phyloP scores from a whole-genome alignment of 2,329 filamentous ascomycete genomes.

The Pseudodiploospora longispora region DNA sequence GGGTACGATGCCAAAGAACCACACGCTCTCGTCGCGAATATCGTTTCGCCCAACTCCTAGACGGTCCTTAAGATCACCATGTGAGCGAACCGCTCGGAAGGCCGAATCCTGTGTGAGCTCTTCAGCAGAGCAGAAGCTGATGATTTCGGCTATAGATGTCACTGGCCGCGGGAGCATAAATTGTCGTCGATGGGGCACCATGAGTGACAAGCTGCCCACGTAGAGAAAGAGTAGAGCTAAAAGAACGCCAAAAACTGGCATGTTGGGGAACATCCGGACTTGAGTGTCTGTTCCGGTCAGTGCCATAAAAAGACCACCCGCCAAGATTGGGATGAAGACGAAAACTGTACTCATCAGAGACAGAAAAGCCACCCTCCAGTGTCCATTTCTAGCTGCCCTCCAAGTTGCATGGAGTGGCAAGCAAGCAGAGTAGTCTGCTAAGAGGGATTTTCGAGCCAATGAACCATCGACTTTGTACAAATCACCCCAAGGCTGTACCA shows the following conservation, averaged over 20 bases:
- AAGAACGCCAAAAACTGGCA: conserved; percentile 65
- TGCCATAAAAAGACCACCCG: conserved; percentile 66
- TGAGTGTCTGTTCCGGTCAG: conserved; percentile 46
- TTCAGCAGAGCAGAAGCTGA: conserved; percentile 68
- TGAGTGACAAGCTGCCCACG: conserved; percentile 50
- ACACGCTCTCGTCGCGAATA: conserved; percentile 40
- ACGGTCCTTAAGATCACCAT: conserved; percentile 59
- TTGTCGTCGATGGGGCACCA: conserved; percentile 52
- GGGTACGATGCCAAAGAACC: conserved; percentile 39
- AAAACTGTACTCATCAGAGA: conserved; percentile 53
- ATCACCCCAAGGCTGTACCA: conserved; percentile 62
- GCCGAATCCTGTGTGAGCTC: conserved; percentile 64
- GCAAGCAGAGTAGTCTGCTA: conserved; percentile 63
- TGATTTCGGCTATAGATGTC: conserved; percentile 64
- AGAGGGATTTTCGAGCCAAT: conserved; percentile 53
- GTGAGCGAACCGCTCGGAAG: conserved; percentile 61
- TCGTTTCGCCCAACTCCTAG: conserved; percentile 48
- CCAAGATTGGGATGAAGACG: conserved; percentile 56
- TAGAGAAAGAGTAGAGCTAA: conserved; percentile 66
- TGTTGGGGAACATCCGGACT: conserved; percentile 62
- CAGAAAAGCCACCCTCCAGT: conserved; percentile 57
- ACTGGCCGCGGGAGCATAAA: conserved; percentile 67
- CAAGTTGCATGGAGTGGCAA: conserved; percentile 52
- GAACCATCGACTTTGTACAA: conserved; percentile 50
- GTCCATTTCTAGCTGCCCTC: conserved; percentile 50